Percentiles rank a stretch among this genome's conserved stretches.
These are phyloP conservation scores for Fusarium bactridioides DNA, from an alignment of 2,329 filamentous ascomycete genomes.

Conservation along the genomic window DNA sequence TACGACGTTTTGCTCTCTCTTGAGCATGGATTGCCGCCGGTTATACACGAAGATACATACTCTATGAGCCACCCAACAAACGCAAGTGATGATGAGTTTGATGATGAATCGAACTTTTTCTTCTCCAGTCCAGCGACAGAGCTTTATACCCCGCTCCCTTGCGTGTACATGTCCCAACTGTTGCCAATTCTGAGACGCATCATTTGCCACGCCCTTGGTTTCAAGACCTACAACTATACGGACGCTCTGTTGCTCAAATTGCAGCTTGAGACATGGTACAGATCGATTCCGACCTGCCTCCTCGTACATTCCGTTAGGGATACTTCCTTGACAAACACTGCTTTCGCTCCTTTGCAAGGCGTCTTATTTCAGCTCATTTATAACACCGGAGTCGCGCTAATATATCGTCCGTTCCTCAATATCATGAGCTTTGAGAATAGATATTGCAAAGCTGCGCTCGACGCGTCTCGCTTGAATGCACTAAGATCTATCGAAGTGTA, in stretches of 20 bases:
- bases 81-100: constrained; percentile 13
- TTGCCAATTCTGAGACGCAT: constrained; percentile 10
- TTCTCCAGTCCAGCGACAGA: not conserved
- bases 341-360: constrained; percentile 2
- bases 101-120: not conserved
- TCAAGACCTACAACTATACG: not conserved
- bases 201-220: constrained; percentile 6
- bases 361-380: constrained; percentile 22
- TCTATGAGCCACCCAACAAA: not conserved
- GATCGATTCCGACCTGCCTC: constrained; percentile 6
- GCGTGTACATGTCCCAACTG: constrained; percentile 5
- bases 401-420: constrained; percentile 21
- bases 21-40: constrained; percentile 4
- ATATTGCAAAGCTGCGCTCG: not conserved
- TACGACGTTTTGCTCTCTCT: constrained; percentile 18
- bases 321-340: not conserved
- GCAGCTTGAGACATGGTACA: constrained; percentile 9
- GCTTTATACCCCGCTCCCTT: not conserved
- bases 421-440: not conserved
- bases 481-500: constrained; percentile 3
- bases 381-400: not conserved
- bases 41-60: not conserved
- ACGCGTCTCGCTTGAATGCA: constrained; percentile 8
- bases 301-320: not conserved
- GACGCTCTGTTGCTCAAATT: not conserved